Evolutionary conservation across 176 grass and related monocot species (phyloP).

Genomic region (Oryza coarctata): DNA sequence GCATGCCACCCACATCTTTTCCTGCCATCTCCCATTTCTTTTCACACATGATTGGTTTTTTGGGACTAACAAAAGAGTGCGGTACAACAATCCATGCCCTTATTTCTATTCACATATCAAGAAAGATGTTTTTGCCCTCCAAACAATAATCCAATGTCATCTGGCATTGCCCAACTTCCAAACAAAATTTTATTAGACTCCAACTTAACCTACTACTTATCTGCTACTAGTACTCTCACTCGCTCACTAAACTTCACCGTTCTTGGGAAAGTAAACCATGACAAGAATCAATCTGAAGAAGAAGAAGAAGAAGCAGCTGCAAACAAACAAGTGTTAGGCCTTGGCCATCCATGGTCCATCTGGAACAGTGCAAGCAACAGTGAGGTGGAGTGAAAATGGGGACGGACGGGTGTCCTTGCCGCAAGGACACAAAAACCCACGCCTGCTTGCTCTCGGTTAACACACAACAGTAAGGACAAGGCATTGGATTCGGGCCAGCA

Average conservation of each 20-base stretch:
- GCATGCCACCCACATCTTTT: slow-evolving; percentile 10
- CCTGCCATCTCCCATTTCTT: background rate
- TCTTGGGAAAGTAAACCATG: background rate
- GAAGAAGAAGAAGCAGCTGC: background rate
- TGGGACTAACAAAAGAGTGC: background rate
- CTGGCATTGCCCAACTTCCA: background rate
- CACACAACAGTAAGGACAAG: slow-evolving; percentile 33
- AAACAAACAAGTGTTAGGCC: background rate
- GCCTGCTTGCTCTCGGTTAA: slow-evolving; percentile 26
- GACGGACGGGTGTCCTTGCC: too few relatives aligned
- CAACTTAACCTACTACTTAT: background rate
- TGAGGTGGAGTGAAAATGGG: background rate
- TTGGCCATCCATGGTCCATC: background rate
- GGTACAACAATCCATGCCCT: background rate
- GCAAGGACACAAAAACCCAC: slow-evolving; percentile 24
- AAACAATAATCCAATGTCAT: background rate
- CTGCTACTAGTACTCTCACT: background rate
- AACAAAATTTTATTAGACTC: background rate
- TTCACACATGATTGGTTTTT: background rate
- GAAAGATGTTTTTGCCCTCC: slow-evolving; percentile 19
- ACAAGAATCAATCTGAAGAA: background rate
- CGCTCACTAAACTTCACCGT: background rate
- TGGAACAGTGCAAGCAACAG: slow-evolving; percentile 3
- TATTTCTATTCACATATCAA: background rate
- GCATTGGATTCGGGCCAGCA: slow-evolving; percentile 45